Evolutionary conservation across 2,329 filamentous ascomycete genomes (phyloP), one percentile per base, ranked within the genome.

Genomic region (Metarhizium anisopliae): DNA sequence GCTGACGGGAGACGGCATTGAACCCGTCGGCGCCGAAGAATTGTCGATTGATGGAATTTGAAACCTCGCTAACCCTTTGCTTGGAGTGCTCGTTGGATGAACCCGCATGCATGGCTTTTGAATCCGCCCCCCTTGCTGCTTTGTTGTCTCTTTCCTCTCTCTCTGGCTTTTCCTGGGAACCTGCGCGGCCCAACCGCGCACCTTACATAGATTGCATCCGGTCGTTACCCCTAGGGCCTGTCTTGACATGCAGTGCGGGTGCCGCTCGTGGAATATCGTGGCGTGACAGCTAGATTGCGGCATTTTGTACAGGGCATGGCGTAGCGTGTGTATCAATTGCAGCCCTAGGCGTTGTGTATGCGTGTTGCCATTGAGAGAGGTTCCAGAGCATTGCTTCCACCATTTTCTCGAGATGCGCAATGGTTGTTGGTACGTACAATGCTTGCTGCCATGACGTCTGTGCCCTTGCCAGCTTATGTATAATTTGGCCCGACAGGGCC

Each of bases 71-170:
- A 11, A 40, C 38, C 38, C 30, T 36, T 20, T 40, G 38, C 35
- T 42, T 51, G 25, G 42, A 20, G 25, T 36, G 14, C 14, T 47
- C 43, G 32, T 49, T 52, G 36, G 50, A 50, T 51, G 25, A 40
- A 38, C 45, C 47, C 13, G 53, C 36, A 18, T 50, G 47, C 38
- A 29, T 11, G 35, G 35, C 40, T 38, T 47, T 45, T 47, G 20
- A 50, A 38, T 29, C n/a, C 2, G 45, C 29, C 30, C 25, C 10
- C 7, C 20, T 47, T 51, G 36, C 35, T 51, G 3, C 51, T 47
- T 55, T 61, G 62, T 67, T 67, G 60, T 61, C 66, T 67, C 66
- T 67, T 25, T 25, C 25, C 25, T 67, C 59, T 58, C 63, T 66
- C 63, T 47, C 55, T 51, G 59, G 59, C 60, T 47, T 25, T 50